A percentile compares a stretch with the other conserved stretches of the same genome.
Evolutionary conservation across 495 filamentous ascomycete species (phyloP).

Genomic region (Xylaria venustula): DNA sequence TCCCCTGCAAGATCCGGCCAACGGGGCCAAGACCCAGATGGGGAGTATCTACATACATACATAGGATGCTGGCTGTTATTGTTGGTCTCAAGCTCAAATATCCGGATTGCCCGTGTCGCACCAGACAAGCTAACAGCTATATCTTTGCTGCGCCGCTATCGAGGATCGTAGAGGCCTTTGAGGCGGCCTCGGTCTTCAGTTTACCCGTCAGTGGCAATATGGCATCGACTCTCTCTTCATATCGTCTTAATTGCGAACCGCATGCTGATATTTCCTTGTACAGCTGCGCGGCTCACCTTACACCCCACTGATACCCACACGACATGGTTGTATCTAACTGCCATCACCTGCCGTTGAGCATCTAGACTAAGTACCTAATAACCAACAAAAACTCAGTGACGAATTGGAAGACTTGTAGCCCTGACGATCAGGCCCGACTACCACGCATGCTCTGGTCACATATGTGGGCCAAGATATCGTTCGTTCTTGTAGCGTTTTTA

Average conservation of each 20-base stretch:
- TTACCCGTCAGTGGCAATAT: conserved; percentile 16
- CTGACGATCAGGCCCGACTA: conserved; percentile 13
- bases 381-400: background rate
- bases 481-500: background rate
- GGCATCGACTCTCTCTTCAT: conserved; percentile 7
- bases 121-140: conserved; percentile 3
- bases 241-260: conserved; percentile 14
- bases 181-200: conserved; percentile 5
- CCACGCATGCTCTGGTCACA: background rate
- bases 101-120: conserved; percentile 11
- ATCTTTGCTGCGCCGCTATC: conserved; percentile 3
- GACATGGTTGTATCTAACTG: conserved; percentile 9
- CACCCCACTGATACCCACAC: conserved; percentile 5
- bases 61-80: conserved; percentile 1
- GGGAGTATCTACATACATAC: background rate
- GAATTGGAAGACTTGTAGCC: conserved; percentile 14
- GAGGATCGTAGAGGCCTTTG: background rate
- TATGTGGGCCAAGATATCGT: background rate
- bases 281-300: conserved; percentile 1
- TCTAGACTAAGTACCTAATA: conserved; percentile 12
- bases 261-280: conserved; percentile 10
- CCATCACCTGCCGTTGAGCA: conserved; percentile 6
- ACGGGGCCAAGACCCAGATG: conserved; percentile 1
- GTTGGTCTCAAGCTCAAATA: conserved; percentile 7
- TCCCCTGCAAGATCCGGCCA: conserved; percentile 6